phyloP scores from a whole-genome alignment of 1,284 basidiomycete species.

The Ganoderma sinense region DNA sequence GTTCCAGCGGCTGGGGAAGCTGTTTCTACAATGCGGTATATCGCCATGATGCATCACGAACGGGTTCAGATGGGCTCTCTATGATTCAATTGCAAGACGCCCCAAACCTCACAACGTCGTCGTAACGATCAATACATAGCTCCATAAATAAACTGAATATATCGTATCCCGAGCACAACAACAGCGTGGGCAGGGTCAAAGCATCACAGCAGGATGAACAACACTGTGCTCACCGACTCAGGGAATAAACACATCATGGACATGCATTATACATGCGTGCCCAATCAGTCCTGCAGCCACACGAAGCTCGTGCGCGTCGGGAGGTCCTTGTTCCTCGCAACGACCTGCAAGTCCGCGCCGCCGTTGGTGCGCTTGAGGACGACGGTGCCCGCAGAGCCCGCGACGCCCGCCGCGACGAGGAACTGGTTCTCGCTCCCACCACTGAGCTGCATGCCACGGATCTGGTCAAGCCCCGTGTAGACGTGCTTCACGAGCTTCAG shows the following conservation, averaged over 20 bases:
- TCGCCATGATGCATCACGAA: background rate
- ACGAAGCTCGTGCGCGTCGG: constrained; percentile 63
- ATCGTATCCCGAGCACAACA: background rate
- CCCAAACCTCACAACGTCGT: background rate
- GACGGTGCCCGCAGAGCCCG: constrained; percentile 60
- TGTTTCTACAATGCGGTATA: background rate
- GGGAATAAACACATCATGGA: background rate
- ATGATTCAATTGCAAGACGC: too few relatives aligned
- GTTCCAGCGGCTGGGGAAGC: background rate
- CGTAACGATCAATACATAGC: background rate
- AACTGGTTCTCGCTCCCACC: constrained; percentile 55
- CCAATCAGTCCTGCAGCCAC: constrained; percentile 36
- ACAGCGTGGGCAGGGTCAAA: background rate
- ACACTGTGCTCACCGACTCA: background rate
- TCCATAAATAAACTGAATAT: background rate
- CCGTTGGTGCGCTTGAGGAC: constrained; percentile 60
- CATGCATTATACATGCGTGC: background rate
- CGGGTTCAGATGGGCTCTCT: background rate
- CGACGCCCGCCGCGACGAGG: constrained; percentile 61
- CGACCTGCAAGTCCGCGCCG: constrained; percentile 60
- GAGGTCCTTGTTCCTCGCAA: constrained; percentile 59
- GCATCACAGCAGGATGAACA: background rate
- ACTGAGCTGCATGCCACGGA: constrained; percentile 69
- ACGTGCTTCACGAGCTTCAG: constrained; percentile 55
- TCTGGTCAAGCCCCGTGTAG: constrained; percentile 67